Evolutionary conservation across 208 protist species (phyloP).

Genomic region (Leptomonas pyrrhocoris): DNA sequence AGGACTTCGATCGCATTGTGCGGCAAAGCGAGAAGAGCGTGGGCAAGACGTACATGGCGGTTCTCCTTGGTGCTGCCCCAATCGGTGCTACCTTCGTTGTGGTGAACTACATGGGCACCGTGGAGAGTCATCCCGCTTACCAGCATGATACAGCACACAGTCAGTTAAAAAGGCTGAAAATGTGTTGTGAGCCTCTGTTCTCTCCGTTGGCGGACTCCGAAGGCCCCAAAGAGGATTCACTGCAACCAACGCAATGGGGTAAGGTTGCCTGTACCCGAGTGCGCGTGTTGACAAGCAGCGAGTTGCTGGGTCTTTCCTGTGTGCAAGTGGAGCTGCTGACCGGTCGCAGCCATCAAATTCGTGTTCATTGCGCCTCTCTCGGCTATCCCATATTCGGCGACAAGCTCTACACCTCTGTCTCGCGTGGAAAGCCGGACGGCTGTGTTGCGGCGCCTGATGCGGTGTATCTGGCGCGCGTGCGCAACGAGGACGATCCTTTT

Average conservation of each 20-base stretch:
- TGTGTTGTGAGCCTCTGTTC: conserved; percentile 54
- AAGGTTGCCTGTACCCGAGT: conserved; percentile 62
- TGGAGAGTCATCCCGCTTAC: conserved; percentile 34
- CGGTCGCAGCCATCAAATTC: conserved; percentile 89
- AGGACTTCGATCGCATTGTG: conserved; percentile 42
- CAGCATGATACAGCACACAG: conserved; percentile 29
- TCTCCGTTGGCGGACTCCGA: no score
- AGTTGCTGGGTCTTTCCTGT: conserved; percentile 44
- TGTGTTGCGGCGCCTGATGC: conserved; percentile 56
- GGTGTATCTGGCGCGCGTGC: conserved; percentile 65
- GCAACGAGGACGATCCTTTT: conserved; percentile 21
- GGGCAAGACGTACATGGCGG: conserved; percentile 66
- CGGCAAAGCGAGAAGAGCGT: conserved; percentile 31
- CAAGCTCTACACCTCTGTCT: conserved; percentile 66
- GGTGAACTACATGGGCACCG: conserved; percentile 54
- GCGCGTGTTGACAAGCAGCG: conserved; percentile 44
- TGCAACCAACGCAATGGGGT: conserved; percentile 8
- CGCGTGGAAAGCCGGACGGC: conserved; percentile 40
- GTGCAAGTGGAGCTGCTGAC: conserved; percentile 74
- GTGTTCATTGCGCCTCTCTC: conserved; percentile 76
- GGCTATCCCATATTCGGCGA: conserved; percentile 88
- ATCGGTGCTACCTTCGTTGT: conserved; percentile 48
- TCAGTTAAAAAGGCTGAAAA: conserved; percentile 79
- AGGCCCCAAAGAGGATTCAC: no score
- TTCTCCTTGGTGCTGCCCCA: conserved; percentile 43